Evolutionary conservation across 306 rosid genomes (phyloP).

Genomic region (Cicer bijugum): DNA sequence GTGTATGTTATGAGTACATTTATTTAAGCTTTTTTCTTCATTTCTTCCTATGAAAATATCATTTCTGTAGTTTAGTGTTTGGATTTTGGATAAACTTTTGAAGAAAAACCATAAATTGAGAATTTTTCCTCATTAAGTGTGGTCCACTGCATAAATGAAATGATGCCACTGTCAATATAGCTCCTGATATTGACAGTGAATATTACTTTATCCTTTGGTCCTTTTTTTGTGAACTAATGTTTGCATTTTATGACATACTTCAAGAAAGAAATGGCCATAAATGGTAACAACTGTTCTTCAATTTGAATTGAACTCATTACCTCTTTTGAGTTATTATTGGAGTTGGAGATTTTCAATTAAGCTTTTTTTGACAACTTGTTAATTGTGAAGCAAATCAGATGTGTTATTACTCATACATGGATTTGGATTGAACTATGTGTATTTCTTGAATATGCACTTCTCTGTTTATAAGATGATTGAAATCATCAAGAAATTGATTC

Average conservation of each 20-base stretch:
- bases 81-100: slow-evolving; percentile 8
- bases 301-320: slow-evolving; percentile 20
- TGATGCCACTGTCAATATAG: slow-evolving; percentile 12
- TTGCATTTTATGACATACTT: slow-evolving; percentile 13
- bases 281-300: slow-evolving; percentile 27
- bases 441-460: background rate
- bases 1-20: background rate
- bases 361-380: background rate
- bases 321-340: slow-evolving; percentile 11
- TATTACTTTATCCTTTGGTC: background rate
- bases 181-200: background rate
- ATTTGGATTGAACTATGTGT: slow-evolving; percentile 19
- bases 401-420: slow-evolving; percentile 18
- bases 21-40: background rate
- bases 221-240: slow-evolving; percentile 15
- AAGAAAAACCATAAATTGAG: background rate
- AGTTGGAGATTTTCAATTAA: slow-evolving; percentile 14
- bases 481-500: slow-evolving; percentile 34
- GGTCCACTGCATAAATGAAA: background rate
- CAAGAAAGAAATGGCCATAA: slow-evolving; percentile 7
- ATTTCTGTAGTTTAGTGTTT: background rate
- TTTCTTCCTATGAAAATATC: background rate
- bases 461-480: slow-evolving; percentile 30
- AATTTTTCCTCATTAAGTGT: background rate
- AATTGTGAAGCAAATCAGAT: slow-evolving; percentile 23